These are phyloP conservation scores for Vitis hybrid DNA, from an alignment of 177 flowering plant species.

Conservation along the genomic window DNA sequence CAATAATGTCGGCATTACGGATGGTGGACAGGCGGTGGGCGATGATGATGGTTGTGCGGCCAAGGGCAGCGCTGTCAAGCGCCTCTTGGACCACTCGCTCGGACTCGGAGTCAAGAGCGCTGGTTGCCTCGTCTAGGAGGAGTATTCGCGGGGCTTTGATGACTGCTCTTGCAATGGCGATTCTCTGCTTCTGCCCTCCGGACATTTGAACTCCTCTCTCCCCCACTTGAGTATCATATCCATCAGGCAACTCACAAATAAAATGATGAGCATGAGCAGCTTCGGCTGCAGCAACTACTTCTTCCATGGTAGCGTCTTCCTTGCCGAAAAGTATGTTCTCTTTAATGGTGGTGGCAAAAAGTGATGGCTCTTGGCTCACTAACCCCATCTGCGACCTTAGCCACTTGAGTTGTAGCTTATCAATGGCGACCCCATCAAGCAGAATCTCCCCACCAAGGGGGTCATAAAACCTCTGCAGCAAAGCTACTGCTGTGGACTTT, in stretches of 20 bases:
- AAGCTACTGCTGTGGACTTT: conserved; percentile 72
- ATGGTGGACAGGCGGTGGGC: conserved; percentile 93
- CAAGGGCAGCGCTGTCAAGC: conserved; percentile 63
- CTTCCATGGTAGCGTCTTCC: conserved; percentile 69
- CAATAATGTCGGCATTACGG: conserved; percentile 67
- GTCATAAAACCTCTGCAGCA: conserved; percentile 78
- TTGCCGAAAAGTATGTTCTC: conserved; percentile 89
- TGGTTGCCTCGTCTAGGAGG: conserved; percentile 86
- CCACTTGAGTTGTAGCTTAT: conserved; percentile 78
- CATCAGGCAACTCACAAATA: conserved; percentile 69
- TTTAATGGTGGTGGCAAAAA: conserved; percentile 73
- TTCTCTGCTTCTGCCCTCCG: conserved; percentile 92
- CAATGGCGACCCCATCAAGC: conserved; percentile 63
- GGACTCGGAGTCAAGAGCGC: conserved; percentile 85
- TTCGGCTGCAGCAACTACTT: conserved; percentile 69
- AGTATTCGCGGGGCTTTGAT: conserved; percentile 71
- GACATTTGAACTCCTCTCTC: conserved; percentile 91
- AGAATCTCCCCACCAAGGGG: conserved; percentile 68
- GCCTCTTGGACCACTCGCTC: conserved; percentile 85
- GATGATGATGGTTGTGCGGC: conserved; percentile 77
- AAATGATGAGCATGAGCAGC: conserved; percentile 86
- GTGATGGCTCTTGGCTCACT: conserved; percentile 90
- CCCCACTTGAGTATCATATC: conserved; percentile 94
- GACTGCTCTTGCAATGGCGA: conserved; percentile 81
- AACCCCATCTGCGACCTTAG: conserved; percentile 83